Conservation (phyloP, 148 eudicot species). For the Rhododendron williamsianum region DNA sequence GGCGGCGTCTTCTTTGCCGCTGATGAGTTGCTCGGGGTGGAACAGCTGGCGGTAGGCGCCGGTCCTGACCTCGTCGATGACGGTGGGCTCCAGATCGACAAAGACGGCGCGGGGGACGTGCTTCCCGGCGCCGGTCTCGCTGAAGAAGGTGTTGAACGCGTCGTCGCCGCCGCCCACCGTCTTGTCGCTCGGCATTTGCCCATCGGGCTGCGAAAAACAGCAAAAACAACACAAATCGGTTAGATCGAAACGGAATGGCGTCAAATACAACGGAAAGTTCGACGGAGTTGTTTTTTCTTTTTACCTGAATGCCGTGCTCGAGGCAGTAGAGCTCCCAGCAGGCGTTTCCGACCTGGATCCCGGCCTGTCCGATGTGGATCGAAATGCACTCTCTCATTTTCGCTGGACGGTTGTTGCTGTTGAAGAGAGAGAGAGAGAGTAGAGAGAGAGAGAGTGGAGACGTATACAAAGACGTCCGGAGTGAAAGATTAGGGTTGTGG, state of each 20-base stretch:
- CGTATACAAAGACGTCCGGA: conserved; percentile 12
- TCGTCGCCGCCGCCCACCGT: conserved; percentile 12
- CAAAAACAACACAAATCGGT: background rate
- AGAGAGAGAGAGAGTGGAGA: background rate
- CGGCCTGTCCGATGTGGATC: conserved; percentile 16
- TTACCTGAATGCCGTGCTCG: conserved; percentile 16
- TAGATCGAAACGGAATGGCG: background rate
- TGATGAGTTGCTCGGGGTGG: conserved; percentile 15
- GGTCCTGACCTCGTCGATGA: conserved; percentile 10
- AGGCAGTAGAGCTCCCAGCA: conserved; percentile 18
- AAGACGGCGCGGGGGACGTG: conserved; percentile 11
- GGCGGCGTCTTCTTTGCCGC: conserved; percentile 15
- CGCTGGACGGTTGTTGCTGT: background rate
- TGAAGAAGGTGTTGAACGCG: conserved; percentile 13
- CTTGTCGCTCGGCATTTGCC: conserved; percentile 15
- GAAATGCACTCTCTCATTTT: conserved; percentile 16
- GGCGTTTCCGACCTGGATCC: conserved; percentile 15
- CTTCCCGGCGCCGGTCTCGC: conserved; percentile 10
- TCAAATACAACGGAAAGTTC: too few species aligned
- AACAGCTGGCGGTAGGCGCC: conserved; percentile 13
- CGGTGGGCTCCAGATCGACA: conserved; percentile 8
- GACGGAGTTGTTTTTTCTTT: background rate
- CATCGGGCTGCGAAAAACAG: background rate
- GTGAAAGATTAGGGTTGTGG: background rate
- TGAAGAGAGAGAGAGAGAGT: background rate